Base-by-base conservation (phyloP, 164 flowering plant genomes). In the Macadamia integrifolia region DNA sequence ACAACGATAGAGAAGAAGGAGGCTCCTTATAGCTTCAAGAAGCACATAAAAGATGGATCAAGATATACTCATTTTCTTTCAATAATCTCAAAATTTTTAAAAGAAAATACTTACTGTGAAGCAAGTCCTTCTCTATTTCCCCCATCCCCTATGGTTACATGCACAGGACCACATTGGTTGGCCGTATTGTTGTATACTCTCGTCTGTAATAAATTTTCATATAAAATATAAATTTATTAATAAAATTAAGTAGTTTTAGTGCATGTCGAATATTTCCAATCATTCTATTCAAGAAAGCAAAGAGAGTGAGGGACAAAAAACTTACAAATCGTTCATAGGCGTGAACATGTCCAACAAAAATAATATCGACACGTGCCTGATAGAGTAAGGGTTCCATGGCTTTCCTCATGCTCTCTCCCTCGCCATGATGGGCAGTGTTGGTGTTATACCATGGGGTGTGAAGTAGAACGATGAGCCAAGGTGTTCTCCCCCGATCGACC, bases 81-180 rank as follows among this genome's bases (percentile, higher is more conserved):
- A 23, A 23, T 23, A 23, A 23, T 23, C 23, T 23, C 23, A 23
- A 23, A 23, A 23, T 0, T 23, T 14, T 3, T 23, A 40, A 62
- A 62, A 62, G 48, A 14, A 17, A 17, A 23, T 49, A 75, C 91
- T 81, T 61, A 86, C 97, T 18, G 46, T 55, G 76, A 42, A 42
- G 96, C 96, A 58, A 93, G 90, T 30, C 96, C 98, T 80, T 91
- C 96, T 72, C 93, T 80, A 69, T 93, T 93, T 1, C 98, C 97
- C 43, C 97, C 97, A 69, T 93, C 98, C 0, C 98, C 97, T 64
- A 91, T 82, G 13, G 96, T 91, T 17, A 93, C 67, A 67, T 91
- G 79, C 13, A 89, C 66, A 0, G 98, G 91, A 31, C 93, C 97
- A 62, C 91, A 86, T 2, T 74, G 68, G 58, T 91, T 77, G 15